Evolutionary conservation across 768 basidiomycete species (phyloP).

Genomic region (Paxillus rubicundulus): DNA sequence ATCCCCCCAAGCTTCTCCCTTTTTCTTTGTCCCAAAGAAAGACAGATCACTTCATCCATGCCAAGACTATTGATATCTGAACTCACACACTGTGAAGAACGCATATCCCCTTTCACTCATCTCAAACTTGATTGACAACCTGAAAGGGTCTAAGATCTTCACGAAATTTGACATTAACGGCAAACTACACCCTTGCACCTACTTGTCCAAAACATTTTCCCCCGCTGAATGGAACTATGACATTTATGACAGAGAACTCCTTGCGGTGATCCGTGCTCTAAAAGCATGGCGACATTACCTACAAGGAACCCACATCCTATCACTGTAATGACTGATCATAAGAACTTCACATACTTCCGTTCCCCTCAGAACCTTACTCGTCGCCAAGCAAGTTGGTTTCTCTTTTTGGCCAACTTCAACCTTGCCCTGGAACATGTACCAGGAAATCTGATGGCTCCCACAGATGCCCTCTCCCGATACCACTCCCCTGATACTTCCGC

Average conservation of each 20-base stretch:
- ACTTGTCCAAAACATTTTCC: background rate
- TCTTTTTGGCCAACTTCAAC: too few relatives aligned
- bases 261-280: background rate
- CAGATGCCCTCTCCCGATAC: too few relatives aligned
- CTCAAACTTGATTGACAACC: background rate
- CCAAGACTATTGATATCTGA: too few relatives aligned
- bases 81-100: background rate
- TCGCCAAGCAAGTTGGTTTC: too few relatives aligned
- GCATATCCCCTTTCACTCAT: background rate
- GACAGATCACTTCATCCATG: background rate
- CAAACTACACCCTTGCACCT: background rate
- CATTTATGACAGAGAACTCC: slow-evolving; percentile 36
- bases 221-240: slow-evolving; percentile 45
- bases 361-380: background rate
- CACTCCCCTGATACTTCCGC: too few relatives aligned
- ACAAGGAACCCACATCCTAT: slow-evolving; percentile 29
- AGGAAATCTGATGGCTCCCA: background rate
- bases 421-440: background rate
- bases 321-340: slow-evolving; percentile 35
- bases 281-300: slow-evolving; percentile 30
- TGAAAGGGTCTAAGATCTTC: background rate
- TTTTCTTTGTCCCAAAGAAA: slow-evolving; percentile 1
- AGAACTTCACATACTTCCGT: slow-evolving; percentile 2
- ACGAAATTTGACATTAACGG: background rate
- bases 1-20: background rate